Conservation (phyloP, 2,329 filamentous ascomycete species). For the Bipolaris victoriae region DNA sequence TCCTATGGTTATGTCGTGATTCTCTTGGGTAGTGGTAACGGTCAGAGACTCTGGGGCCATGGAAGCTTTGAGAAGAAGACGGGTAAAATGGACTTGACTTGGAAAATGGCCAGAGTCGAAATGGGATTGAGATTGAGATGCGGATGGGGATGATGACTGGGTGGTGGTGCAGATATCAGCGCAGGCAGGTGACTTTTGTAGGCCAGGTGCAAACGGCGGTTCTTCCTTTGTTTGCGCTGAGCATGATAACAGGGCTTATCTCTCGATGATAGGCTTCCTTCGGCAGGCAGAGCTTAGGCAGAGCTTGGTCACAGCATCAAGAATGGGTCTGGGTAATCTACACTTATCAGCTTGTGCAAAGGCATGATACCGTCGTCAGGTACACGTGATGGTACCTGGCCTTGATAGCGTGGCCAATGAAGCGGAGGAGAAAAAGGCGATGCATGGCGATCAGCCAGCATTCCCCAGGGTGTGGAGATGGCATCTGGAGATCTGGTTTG, state of each 20-base stretch:
- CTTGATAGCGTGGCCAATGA: slow-evolving; percentile 2
- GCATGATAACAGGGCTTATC: slow-evolving; percentile 36
- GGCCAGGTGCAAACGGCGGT: slow-evolving; percentile 2
- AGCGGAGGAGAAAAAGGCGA: neutral
- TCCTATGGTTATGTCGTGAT: slow-evolving; percentile 30
- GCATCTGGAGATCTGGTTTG: slow-evolving; percentile 13
- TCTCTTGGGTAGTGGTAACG: slow-evolving; percentile 22
- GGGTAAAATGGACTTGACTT: neutral
- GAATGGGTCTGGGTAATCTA: slow-evolving; percentile 4
- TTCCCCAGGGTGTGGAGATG: slow-evolving; percentile 19
- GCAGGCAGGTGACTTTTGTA: slow-evolving; percentile 20
- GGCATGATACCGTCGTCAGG: slow-evolving; percentile 1
- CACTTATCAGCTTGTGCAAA: slow-evolving; percentile 17
- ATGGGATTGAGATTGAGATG: neutral
- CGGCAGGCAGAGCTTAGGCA: slow-evolving; percentile 15
- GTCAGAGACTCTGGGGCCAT: slow-evolving; percentile 26
- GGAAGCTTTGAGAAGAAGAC: slow-evolving; percentile 7
- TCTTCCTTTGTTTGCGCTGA: slow-evolving; percentile 28
- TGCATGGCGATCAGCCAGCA: slow-evolving; percentile 13
- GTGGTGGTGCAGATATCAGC: neutral
- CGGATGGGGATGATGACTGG: neutral
- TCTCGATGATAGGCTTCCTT: slow-evolving; percentile 42
- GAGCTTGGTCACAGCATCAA: slow-evolving; percentile 9
- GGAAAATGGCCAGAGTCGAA: neutral
- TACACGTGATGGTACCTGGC: slow-evolving; percentile 10